Evolutionary conservation across 495 filamentous ascomycete species (phyloP), one percentile per base, ranked within the genome.

Genomic region (Echria macrotheca): DNA sequence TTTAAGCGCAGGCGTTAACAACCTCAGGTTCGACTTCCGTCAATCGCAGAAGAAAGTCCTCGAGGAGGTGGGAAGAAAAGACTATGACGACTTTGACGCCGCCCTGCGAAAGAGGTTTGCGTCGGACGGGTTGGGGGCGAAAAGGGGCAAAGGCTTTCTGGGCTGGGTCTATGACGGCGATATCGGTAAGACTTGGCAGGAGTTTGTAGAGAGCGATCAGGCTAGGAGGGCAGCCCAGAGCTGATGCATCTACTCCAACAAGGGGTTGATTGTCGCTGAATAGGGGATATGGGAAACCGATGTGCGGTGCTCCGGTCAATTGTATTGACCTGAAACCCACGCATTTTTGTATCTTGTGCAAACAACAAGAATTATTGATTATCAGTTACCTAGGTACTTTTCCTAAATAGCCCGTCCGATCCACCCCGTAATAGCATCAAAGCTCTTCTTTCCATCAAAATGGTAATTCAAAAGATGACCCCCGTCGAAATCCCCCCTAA

Each of bases 191-290:
- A 24, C 31, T 18, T 47, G 44, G 31, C 26, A 18, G 31, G 44
- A 47, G 32, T 47, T 47, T 38, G 4, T 47, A 12, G 44, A 47
- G 44, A 25, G 19, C 18, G 44, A 47, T n/a, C 31, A 47, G 32
- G 11, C 21, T 10, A 8, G 44, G 8, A 10, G 32, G 11, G n/a
- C n/a, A n/a, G n/a, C n/a, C n/a, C n/a, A n/a, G n/a, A n/a, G n/a
- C n/a, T n/a, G n/a, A n/a, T n/a, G n/a, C n/a, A n/a, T n/a, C n/a
- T n/a, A n/a, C n/a, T n/a, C n/a, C n/a, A n/a, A n/a, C n/a, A n/a
- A n/a, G n/a, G n/a, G n/a, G n/a, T n/a, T n/a, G n/a, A n/a, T n/a
- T n/a, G n/a, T n/a, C n/a, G n/a, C n/a, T n/a, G n/a, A n/a, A n/a
- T n/a, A n/a, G n/a, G n/a, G n/a, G n/a, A n/a, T n/a, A n/a, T n/a